Percentiles rank a stretch among this genome's conserved stretches.
Evolutionary conservation across 306 rosid species (phyloP).

Genomic region (Rosa chinensis): DNA sequence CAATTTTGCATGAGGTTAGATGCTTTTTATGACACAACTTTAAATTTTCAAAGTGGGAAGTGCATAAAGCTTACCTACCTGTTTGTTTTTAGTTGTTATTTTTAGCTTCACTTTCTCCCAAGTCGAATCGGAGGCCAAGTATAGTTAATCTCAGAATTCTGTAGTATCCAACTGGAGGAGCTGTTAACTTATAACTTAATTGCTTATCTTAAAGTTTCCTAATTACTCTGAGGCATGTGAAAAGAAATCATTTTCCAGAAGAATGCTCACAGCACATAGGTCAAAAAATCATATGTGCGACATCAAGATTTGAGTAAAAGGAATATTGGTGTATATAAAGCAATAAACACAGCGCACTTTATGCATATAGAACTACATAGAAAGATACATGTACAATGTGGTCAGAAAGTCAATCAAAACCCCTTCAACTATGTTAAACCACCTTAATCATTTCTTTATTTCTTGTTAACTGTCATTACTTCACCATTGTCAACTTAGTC

Average conservation of each 20-base stretch:
- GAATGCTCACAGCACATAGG: neutral
- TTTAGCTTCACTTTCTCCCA: neutral
- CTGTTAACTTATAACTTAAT: neutral
- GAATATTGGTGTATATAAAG: neutral
- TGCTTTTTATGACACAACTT: conserved; percentile 8
- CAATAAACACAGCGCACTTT: neutral
- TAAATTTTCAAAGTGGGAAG: neutral
- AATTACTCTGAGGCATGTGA: neutral
- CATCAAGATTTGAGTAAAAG: neutral
- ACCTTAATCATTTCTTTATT: neutral
- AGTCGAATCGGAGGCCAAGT: neutral
- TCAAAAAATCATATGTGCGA: neutral
- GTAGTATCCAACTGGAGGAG: neutral
- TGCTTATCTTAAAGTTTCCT: neutral
- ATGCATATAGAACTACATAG: neutral
- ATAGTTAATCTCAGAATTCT: neutral
- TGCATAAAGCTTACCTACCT: neutral
- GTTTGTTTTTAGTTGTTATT: neutral
- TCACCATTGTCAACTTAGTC: neutral
- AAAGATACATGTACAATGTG: neutral
- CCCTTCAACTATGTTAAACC: neutral
- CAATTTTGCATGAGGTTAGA: conserved; percentile 64
- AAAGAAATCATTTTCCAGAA: neutral
- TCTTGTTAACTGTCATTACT: neutral
- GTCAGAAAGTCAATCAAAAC: neutral